phyloP scores from a whole-genome alignment of 257 asterid species.

The Solanum infundibuliforme region DNA sequence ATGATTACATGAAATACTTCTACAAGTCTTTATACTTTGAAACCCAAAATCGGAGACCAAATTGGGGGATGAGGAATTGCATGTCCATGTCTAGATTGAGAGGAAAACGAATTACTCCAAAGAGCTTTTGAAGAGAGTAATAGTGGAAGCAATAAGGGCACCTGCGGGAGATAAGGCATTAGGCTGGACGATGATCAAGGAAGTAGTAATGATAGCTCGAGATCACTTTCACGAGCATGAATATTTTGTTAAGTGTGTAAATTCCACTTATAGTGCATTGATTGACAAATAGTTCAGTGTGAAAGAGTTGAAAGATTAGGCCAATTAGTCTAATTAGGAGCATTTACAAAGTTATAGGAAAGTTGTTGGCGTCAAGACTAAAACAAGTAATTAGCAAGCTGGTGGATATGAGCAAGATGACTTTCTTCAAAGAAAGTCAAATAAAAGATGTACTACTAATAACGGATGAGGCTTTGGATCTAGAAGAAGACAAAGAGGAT shows the following conservation, averaged over 20 bases:
- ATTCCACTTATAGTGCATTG: background rate
- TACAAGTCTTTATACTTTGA: background rate
- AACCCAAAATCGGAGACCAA: background rate
- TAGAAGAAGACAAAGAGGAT: background rate
- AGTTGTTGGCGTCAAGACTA: background rate
- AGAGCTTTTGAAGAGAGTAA: background rate
- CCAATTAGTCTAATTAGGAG: background rate
- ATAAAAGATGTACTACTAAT: background rate
- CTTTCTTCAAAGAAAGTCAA: background rate
- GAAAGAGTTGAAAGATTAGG: background rate
- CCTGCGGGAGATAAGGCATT: background rate
- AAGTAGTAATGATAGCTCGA: background rate
- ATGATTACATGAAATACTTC: background rate
- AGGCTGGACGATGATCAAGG: background rate
- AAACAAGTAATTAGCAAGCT: background rate
- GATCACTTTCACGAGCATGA: background rate
- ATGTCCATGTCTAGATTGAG: background rate
- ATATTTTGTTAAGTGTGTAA: background rate
- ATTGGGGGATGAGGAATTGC: background rate
- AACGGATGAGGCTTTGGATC: background rate
- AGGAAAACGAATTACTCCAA: background rate
- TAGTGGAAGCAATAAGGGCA: background rate
- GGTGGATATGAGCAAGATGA: background rate
- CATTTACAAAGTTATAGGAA: background rate
- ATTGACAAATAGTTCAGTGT: background rate